Conservation (phyloP, 176 grass and related monocot genomes). For the Aegilops umbellulata region DNA sequence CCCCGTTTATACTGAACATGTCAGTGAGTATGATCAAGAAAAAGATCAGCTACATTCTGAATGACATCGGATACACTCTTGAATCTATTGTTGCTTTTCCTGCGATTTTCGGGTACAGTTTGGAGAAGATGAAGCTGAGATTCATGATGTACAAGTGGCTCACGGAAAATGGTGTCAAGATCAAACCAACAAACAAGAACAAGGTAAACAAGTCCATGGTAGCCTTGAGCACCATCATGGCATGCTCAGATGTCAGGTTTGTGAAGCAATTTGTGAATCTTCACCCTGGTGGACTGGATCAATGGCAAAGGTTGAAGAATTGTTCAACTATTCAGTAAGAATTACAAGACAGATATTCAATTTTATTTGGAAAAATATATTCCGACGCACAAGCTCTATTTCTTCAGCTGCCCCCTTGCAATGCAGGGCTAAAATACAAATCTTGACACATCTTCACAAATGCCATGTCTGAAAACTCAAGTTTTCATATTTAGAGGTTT, state of each 20-base stretch:
- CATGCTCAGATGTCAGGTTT: slow-evolving; percentile 49
- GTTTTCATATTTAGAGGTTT: neutral
- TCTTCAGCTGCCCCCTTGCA: neutral
- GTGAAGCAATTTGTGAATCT: slow-evolving; percentile 44
- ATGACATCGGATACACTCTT: slow-evolving; percentile 40
- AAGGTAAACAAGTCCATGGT: slow-evolving; percentile 20
- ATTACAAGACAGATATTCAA: neutral
- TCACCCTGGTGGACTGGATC: slow-evolving; percentile 44
- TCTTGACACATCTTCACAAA: neutral
- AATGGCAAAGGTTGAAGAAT: slow-evolving; percentile 54
- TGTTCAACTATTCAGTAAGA: neutral
- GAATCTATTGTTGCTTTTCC: slow-evolving; percentile 44
- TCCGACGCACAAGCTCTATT: neutral
- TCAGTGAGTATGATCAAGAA: slow-evolving; percentile 31
- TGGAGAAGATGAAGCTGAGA: slow-evolving; percentile 57
- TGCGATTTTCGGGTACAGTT: slow-evolving; percentile 37
- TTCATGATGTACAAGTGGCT: slow-evolving; percentile 54
- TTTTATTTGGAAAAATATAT: neutral
- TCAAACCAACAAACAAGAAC: slow-evolving; percentile 7
- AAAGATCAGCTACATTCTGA: slow-evolving; percentile 59
- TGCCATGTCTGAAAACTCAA: neutral
- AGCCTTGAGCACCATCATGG: slow-evolving; percentile 50
- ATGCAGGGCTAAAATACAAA: slow-evolving; percentile 1
- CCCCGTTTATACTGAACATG: slow-evolving; percentile 44
- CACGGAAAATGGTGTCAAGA: slow-evolving; percentile 27